phyloP scores from a whole-genome alignment of 2,329 filamentous ascomycete species.

The Aspergillus proliferans region DNA sequence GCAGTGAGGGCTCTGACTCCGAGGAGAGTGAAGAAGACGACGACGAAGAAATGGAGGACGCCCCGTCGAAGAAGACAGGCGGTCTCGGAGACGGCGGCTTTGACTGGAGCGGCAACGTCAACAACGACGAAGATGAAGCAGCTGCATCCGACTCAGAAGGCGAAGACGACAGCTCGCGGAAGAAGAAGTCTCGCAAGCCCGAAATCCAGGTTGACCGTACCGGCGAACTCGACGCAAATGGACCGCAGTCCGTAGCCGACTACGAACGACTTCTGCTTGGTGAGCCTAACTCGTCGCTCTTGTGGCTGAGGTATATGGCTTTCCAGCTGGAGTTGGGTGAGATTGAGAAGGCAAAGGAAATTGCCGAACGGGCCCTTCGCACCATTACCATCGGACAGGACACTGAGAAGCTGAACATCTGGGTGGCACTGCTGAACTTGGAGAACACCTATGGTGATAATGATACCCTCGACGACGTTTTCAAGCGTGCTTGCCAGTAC shows the following conservation, averaged over 20 bases:
- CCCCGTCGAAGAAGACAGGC: slow-evolving; percentile 34
- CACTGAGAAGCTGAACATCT: slow-evolving; percentile 88
- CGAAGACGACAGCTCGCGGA: slow-evolving; percentile 41
- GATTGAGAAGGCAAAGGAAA: slow-evolving; percentile 76
- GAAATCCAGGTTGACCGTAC: slow-evolving; percentile 82
- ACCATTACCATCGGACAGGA: slow-evolving; percentile 90
- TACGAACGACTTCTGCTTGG: slow-evolving; percentile 90
- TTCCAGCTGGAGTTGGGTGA: slow-evolving; percentile 93
- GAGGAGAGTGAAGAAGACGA: slow-evolving; percentile 38
- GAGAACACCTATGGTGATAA: slow-evolving; percentile 86
- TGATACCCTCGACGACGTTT: slow-evolving; percentile 74
- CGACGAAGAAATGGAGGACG: slow-evolving; percentile 39
- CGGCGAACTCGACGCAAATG: slow-evolving; percentile 81
- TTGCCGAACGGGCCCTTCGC: slow-evolving; percentile 82
- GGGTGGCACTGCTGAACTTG: slow-evolving; percentile 89
- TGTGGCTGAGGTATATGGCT: slow-evolving; percentile 99
- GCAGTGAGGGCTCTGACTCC: slow-evolving; percentile 38
- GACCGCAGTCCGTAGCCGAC: slow-evolving; percentile 83
- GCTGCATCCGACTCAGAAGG: slow-evolving; percentile 48
- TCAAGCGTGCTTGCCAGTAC: slow-evolving; percentile 88
- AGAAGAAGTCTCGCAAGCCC: slow-evolving; percentile 68
- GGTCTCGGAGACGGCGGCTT: slow-evolving; percentile 71
- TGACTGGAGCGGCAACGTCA: slow-evolving; percentile 71
- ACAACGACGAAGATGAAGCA: slow-evolving; percentile 46
- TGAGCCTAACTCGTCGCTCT: slow-evolving; percentile 82